phyloP scores from a whole-genome alignment of 139 green algal species.

The Picochlorum sp. region DNA sequence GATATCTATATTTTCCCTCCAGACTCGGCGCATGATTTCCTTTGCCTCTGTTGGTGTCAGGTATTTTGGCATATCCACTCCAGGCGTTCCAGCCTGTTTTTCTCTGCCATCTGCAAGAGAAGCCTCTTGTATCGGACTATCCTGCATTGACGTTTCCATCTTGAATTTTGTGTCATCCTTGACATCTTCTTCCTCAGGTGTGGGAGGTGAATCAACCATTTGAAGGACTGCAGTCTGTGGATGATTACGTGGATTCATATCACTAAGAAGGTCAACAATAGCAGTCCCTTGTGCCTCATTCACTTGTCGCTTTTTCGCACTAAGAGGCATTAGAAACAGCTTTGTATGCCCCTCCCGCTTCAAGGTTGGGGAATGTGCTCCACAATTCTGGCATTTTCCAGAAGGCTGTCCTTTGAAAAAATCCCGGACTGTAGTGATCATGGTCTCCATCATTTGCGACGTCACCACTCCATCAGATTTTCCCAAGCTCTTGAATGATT shows the following conservation, averaged over 20 bases:
- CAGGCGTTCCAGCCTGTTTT: conserved; percentile 8
- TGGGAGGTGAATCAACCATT: conserved; percentile 1
- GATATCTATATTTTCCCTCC: conserved; percentile 55
- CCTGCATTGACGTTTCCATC: not conserved
- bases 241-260: conserved; percentile 20
- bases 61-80: conserved; percentile 41
- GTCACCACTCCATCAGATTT: not conserved
- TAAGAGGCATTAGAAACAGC: conserved; percentile 52
- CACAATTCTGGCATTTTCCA: conserved; percentile 78
- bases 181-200: conserved; percentile 16
- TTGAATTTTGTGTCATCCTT: conserved; percentile 3
- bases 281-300: conserved; percentile 39
- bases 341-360: conserved; percentile 48
- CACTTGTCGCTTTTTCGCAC: conserved; percentile 29
- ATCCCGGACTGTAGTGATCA: conserved; percentile 51
- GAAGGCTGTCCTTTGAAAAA: conserved; percentile 55
- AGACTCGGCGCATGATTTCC: conserved; percentile 65
- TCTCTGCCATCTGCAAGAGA: not conserved
- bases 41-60: conserved; percentile 66
- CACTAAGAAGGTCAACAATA: conserved; percentile 23
- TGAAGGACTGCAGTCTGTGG: conserved; percentile 11
- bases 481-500: too few species aligned
- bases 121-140: not conserved
- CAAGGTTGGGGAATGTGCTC: conserved; percentile 42
- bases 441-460: conserved; percentile 44